Evolutionary conservation across 306 rosid genomes (phyloP), one percentile per base, ranked within the genome.

Genomic region (Lotus japonicus): DNA sequence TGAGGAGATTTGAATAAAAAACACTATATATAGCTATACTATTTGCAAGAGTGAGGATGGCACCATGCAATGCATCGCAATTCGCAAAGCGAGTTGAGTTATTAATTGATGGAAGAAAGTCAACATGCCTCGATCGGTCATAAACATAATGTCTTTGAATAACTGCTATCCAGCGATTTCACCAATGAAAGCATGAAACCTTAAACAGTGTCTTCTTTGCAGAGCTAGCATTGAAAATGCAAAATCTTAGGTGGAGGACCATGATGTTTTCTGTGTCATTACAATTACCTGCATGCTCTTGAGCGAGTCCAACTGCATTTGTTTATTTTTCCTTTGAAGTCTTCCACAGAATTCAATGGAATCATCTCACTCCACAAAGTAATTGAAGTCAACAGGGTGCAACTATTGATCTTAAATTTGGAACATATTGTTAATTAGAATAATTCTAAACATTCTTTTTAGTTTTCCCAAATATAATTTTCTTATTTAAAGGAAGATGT

Each of bases 171-270:
- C 35, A 4, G 18, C 11, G 9, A 63, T 11, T 73, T 71, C 69
- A 77, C 69, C 73, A 71, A 57, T 71, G 45, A 18, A 42, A 28
- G 26, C 43, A 36, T n/a, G 35, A 15, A 48, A 13, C 58, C 14
- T 64, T 5, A 1, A 3, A 31, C 36, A 31, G 36, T 31, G 36
- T 31, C 2, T 6, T 31, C 15, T 33, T 17, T 9, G 1, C 19
- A 14, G 8, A 14, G 8, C n/a, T n/a, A 17, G 8, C 63, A 49
- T 70, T 39, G 77, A 42, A 77, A 77, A 57, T 42, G 55, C 19
- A 56, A 77, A 70, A 17, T 3, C 5, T 16, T 50, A 66, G 62
- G 61, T 43, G 44, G 13, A 7, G 63, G 13, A 63, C 48, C 56
- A 7, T 16, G 39, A 23, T 31, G 36, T 31, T 21, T 77, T 54